Evolutionary conservation across 2,329 filamentous ascomycete genomes (phyloP).

Genomic region (Trichoderma guizhouense): DNA sequence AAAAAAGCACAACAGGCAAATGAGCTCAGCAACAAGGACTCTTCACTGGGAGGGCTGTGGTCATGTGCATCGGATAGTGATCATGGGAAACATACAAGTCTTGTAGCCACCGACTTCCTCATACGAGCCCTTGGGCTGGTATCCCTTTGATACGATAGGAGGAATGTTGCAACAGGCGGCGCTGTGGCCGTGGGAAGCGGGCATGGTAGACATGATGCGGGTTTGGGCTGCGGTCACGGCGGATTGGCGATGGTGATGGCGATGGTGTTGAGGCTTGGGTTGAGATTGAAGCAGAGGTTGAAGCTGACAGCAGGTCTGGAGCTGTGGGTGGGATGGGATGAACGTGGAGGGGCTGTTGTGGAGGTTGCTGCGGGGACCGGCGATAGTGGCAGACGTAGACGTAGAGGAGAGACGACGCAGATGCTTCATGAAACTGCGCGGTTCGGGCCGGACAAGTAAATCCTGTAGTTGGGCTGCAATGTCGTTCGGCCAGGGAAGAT

Average conservation of each 20-base stretch:
- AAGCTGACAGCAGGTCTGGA: not conserved
- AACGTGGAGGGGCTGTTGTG: not conserved
- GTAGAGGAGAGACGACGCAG: not conserved
- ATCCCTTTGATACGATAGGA: conserved; percentile 54
- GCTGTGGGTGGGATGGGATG: not conserved
- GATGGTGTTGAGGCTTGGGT: not conserved
- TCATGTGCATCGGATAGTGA: not conserved
- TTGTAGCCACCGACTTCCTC: conserved; percentile 54
- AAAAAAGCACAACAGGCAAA: not conserved
- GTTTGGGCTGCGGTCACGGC: not conserved
- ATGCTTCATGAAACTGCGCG: conserved; percentile 1
- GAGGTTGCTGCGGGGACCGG: conserved; percentile 4
- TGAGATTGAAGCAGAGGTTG: not conserved
- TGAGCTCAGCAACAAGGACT: not conserved
- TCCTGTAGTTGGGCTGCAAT: not conserved
- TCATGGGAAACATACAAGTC: conserved; percentile 38
- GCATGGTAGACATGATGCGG: conserved; percentile 47
- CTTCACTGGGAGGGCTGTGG: not conserved
- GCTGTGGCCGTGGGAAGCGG: conserved; percentile 51
- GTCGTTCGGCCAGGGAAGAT: not conserved
- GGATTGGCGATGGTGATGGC: not conserved
- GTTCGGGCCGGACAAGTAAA: not conserved
- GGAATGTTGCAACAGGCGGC: conserved; percentile 58
- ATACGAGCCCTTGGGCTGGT: conserved; percentile 54
- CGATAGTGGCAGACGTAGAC: not conserved